These are phyloP conservation scores for Beauveria rudraprayagi DNA, from an alignment of 2,329 filamentous ascomycete genomes.

Conservation along the genomic window DNA sequence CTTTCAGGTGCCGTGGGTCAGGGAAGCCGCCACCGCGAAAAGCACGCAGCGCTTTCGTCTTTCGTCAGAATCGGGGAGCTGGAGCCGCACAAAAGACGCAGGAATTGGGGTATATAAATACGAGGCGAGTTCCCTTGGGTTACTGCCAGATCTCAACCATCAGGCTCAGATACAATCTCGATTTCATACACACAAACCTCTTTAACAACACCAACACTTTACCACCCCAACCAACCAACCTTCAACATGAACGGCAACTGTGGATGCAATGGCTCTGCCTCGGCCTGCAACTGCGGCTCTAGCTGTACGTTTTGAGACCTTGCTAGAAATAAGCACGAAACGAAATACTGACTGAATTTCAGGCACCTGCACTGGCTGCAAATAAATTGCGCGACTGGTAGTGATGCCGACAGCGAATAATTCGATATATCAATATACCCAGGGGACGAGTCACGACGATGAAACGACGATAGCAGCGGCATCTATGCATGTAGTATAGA, in stretches of 20 bases:
- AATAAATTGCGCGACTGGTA: neutral
- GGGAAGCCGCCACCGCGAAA: constrained; percentile 6
- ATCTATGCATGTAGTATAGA: no score
- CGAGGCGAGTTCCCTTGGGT: neutral
- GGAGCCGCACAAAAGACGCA: constrained; percentile 9
- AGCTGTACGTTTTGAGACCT: constrained; percentile 1
- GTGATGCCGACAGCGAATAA: neutral
- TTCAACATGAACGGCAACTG: constrained; percentile 12
- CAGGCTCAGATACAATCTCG: constrained; percentile 7
- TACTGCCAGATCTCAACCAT: neutral
- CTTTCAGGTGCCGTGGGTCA: neutral
- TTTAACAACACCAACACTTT: neutral
- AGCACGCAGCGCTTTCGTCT: constrained; percentile 8
- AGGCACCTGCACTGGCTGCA: constrained; percentile 12
- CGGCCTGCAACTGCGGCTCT: constrained; percentile 12
- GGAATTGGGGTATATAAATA: constrained; percentile 3
- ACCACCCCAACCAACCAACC: constrained; percentile 1
- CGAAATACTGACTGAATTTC: neutral
- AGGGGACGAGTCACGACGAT: constrained; percentile 2
- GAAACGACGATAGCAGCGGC: neutral
- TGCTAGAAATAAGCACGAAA: neutral
- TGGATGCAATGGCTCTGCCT: constrained; percentile 12
- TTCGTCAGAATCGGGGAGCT: neutral
- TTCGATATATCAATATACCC: neutral
- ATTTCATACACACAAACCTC: neutral